Conservation (phyloP, 768 basidiomycete species). For the Suillus spraguei region DNA sequence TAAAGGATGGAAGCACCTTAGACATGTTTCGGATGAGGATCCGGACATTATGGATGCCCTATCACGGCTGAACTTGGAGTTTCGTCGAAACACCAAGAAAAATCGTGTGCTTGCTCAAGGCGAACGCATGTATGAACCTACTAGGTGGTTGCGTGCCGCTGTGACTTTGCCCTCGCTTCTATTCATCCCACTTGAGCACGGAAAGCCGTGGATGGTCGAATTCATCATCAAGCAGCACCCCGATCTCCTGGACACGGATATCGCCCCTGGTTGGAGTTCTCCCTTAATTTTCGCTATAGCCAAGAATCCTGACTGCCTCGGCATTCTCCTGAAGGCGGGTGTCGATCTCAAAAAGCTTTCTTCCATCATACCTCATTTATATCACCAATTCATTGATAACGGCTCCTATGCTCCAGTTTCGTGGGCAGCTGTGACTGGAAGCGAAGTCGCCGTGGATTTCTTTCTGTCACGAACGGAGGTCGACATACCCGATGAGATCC, state of each 20-base stretch:
- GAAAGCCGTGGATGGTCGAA: neutral
- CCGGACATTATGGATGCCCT: neutral
- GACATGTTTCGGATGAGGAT: neutral
- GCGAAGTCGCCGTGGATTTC: neutral
- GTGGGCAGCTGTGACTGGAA: neutral
- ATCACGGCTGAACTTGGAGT: neutral
- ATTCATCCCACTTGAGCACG: neutral
- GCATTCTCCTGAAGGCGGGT: neutral
- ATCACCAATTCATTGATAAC: too few relatives aligned
- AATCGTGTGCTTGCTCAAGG: too few relatives aligned
- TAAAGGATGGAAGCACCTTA: neutral
- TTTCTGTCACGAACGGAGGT: neutral
- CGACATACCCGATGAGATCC: neutral
- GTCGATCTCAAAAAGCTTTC: neutral
- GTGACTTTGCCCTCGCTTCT: neutral
- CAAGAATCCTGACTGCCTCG: neutral
- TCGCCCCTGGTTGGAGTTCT: neutral
- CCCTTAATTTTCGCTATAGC: neutral
- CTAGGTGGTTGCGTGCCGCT: too few relatives aligned
- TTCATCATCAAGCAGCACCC: neutral
- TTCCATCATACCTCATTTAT: neutral
- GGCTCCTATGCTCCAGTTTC: neutral
- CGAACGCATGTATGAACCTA: too few relatives aligned
- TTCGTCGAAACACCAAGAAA: neutral
- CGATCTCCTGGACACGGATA: neutral